Base-by-base conservation (phyloP, 2,329 filamentous ascomycete species). In the Diplodia corticola region DNA sequence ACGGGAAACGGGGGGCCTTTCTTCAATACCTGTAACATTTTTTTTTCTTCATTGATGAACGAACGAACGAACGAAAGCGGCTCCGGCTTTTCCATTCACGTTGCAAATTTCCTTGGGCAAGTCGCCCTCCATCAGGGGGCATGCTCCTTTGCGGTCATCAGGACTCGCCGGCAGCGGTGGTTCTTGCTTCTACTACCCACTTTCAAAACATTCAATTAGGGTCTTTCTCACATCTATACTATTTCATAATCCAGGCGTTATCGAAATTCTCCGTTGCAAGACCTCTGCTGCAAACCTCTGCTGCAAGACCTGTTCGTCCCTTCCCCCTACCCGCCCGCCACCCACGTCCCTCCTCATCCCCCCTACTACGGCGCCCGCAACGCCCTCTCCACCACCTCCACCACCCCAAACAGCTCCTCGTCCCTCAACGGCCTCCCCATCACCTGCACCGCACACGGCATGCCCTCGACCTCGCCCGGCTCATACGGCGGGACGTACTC, bases 371-470 rank as follows among this genome's bases (percentile, higher is more conserved):
- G 15, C 10, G 22, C 53, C n/a, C 61, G 50, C 44, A 71, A 48
- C 4, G 69, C 63, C 24, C 60, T 66, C 33, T 76, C 73, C 12
- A 80, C 73, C 6, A 75, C 69, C 54, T 73, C 74, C 71, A 78
- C 72, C 30, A 77, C 70, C 48, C 77, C 71, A 13, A 80, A 60
- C 59, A 79, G 48, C 67, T 84, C 80, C 68, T 85, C 83, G 22
- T 85, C 83, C 54, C 79, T 78, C 74, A 83, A 79, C 1, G 76
- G 75, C 9, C 79, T 79, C 0, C 82, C 77, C 22, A 82, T 71
- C 3, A 85, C 68, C 68, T 85, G 82, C 4, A 85, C 69, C 3
- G 81, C 76, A 22, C 80, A 80, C 0, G 83, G 82, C 3, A 78
- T 75, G 1, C 64, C 64, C n/a, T 65, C 64, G 5, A 55, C 64